phyloP scores from a whole-genome alignment of 2,329 filamentous ascomycete genomes.

The Alternaria alternata region DNA sequence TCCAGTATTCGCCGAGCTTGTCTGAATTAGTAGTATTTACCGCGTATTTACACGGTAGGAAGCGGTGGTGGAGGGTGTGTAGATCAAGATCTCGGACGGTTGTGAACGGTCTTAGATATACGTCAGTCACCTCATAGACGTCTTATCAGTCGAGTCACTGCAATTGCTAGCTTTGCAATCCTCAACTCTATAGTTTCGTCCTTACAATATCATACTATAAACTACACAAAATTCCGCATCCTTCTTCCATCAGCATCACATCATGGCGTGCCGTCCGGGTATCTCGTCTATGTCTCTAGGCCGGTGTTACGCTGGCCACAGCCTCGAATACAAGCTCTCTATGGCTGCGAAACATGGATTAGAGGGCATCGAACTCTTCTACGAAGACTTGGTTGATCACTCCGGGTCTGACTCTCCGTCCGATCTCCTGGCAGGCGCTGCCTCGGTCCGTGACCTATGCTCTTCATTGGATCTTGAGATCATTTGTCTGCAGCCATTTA shows the following conservation, averaged over 20 bases:
- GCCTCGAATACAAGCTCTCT: slow-evolving; percentile 71
- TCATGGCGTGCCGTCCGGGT: slow-evolving; percentile 65
- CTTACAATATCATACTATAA: background rate
- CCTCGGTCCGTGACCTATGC: slow-evolving; percentile 66
- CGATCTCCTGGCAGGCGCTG: slow-evolving; percentile 66
- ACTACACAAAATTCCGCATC: background rate
- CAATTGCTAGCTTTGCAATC: background rate
- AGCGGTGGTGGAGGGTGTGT: slow-evolving; percentile 1
- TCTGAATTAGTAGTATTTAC: background rate
- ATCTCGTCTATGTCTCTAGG: slow-evolving; percentile 83
- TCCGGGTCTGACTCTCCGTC: slow-evolving; percentile 56
- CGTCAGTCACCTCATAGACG: background rate
- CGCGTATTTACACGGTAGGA: background rate
- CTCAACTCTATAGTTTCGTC: background rate
- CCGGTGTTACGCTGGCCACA: slow-evolving; percentile 71
- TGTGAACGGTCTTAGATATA: slow-evolving; percentile 1
- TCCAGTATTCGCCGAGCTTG: background rate
- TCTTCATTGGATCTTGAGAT: slow-evolving; percentile 63
- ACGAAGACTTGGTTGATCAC: slow-evolving; percentile 75
- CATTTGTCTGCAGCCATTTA: slow-evolving; percentile 78
- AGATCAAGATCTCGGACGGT: background rate
- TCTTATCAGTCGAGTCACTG: background rate
- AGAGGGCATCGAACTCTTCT: slow-evolving; percentile 77
- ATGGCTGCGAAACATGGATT: slow-evolving; percentile 72
- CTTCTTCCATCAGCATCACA: slow-evolving; percentile 11